Evolutionary conservation across 1,284 basidiomycete species (phyloP).

Genomic region (Psilocybe mexicana): DNA sequence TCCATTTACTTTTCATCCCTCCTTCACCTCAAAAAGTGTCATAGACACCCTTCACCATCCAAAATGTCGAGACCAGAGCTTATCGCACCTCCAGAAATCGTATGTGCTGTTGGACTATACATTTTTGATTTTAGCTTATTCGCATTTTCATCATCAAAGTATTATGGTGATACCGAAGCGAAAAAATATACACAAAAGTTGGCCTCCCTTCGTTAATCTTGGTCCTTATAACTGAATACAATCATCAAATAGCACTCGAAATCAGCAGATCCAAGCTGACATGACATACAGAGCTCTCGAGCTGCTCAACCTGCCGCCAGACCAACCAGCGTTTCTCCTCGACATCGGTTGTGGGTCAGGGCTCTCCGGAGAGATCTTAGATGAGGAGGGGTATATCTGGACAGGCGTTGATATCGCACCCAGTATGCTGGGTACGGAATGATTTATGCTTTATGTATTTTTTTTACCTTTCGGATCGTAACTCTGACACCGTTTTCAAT

Average conservation of each 20-base stretch:
- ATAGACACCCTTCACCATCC: not conserved
- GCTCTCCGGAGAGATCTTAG: constrained; percentile 94
- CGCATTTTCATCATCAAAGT: constrained; percentile 50
- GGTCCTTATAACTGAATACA: not conserved
- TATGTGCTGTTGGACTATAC: constrained; percentile 37
- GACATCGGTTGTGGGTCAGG: constrained; percentile 99
- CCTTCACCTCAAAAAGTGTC: constrained; percentile 11
- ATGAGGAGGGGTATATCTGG: constrained; percentile 94
- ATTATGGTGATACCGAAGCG: constrained; percentile 95
- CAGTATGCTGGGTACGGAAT: constrained; percentile 86
- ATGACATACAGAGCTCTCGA: constrained; percentile 98
- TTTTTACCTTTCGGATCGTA: not conserved
- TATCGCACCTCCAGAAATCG: constrained; percentile 94
- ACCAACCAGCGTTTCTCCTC: constrained; percentile 80
- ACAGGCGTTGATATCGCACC: constrained; percentile 95
- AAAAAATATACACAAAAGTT: constrained; percentile 97
- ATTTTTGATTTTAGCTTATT: constrained; percentile 16
- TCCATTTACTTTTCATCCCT: constrained; percentile 13
- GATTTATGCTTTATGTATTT: not conserved
- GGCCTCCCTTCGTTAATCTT: no score
- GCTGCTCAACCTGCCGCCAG: constrained; percentile 80
- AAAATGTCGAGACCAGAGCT: constrained; percentile 95
- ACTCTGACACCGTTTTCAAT: not conserved
- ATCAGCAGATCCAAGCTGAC: constrained; percentile 95
- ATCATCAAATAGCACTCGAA: constrained; percentile 69